A percentile compares a stretch with the other conserved stretches of the same genome.
phyloP scores from a whole-genome alignment of 2,329 filamentous ascomycete species.

The Ceratocystis colombiana region DNA sequence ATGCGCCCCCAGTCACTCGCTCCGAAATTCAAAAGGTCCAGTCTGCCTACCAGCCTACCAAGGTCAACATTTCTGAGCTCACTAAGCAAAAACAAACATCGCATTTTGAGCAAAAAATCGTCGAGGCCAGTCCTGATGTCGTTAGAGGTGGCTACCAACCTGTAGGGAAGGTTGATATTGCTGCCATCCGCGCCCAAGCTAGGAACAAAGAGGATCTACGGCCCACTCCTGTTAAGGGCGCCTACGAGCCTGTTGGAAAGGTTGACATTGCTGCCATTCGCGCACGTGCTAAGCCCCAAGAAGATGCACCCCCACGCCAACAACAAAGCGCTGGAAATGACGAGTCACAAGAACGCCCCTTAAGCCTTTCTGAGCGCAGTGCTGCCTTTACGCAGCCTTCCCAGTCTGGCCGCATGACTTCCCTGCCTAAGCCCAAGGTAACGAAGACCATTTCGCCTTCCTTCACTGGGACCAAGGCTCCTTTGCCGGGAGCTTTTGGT shows the following conservation, averaged over 20 bases:
- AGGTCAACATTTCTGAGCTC: constrained; percentile 84
- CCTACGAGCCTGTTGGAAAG: constrained; percentile 91
- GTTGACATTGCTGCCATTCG: constrained; percentile 94
- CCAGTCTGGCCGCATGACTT: constrained; percentile 69
- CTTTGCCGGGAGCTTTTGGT: constrained; percentile 59
- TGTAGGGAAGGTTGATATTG: constrained; percentile 94
- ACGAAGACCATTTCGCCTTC: constrained; percentile 70
- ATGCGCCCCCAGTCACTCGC: constrained; percentile 83
- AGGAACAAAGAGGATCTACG: constrained; percentile 64
- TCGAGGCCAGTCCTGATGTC: constrained; percentile 50
- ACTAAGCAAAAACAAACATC: constrained; percentile 50
- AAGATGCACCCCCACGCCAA: constrained; percentile 32
- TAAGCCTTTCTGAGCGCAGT: constrained; percentile 63
- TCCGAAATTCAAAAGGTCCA: constrained; percentile 84
- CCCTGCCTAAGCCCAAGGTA: constrained; percentile 88
- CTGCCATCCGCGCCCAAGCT: constrained; percentile 68
- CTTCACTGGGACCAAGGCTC: constrained; percentile 84
- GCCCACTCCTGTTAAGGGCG: constrained; percentile 76
- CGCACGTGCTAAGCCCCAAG: constrained; percentile 56
- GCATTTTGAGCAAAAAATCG: constrained; percentile 28
- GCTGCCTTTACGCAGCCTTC: constrained; percentile 54
- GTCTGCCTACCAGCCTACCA: constrained; percentile 87
- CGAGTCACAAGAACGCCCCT: constrained; percentile 36
- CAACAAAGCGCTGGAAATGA: constrained; percentile 29
- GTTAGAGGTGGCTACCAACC: constrained; percentile 85